Base-by-base conservation (phyloP, 1,284 basidiomycete species). In the Papiliotrema fonsecae region DNA sequence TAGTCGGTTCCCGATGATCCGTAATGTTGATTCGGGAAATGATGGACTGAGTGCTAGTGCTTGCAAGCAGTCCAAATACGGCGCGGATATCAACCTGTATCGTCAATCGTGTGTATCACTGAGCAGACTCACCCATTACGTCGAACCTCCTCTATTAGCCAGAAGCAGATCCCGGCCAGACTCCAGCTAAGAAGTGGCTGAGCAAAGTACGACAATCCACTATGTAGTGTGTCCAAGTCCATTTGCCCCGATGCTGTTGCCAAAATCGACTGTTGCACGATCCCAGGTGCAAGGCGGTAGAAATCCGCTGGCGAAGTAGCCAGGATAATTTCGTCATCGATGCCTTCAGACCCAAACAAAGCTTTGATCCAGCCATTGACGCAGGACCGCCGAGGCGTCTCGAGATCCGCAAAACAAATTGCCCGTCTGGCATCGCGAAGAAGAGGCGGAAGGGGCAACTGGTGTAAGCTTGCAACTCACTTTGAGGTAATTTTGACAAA, bases 151-250 rank as follows among this genome's bases (percentile, higher is more conserved):
- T 42, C 45, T 30, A 63, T 66, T 6, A 75, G 58, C 75, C 75
- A 76, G 1, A 57, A 56, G 43, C 79, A 56, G 11, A 77, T 75
- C 0, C 74, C 74, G 2, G 75, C 75, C n/a, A 78, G 58, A 10
- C 76, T 74, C 70, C 77, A 80, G 55, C 73, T 75, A 4, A 80
- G 62, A 1, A 79, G 60, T 18, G 77, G 76, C 54, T 79, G 77
- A 2, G 75, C 68, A 51, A 79, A 79, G 64, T 78, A 79, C 7
- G 75, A 76, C 16, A 79, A 61, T 1, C 77, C 78, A 21, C 73
- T 70, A 28, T 74, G 70, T 2, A 79, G 69, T 9, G 73, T 76
- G 38, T 79, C 77, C 6, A 72, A 56, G 51, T 78, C 77, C 43
- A 80, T 76, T 13, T 76, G 62, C 21, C 75, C 76, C 1, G 65